These are phyloP conservation scores for Zygoascus tannicola DNA, from an alignment of 805 yeast genomes.

Conservation along the genomic window DNA sequence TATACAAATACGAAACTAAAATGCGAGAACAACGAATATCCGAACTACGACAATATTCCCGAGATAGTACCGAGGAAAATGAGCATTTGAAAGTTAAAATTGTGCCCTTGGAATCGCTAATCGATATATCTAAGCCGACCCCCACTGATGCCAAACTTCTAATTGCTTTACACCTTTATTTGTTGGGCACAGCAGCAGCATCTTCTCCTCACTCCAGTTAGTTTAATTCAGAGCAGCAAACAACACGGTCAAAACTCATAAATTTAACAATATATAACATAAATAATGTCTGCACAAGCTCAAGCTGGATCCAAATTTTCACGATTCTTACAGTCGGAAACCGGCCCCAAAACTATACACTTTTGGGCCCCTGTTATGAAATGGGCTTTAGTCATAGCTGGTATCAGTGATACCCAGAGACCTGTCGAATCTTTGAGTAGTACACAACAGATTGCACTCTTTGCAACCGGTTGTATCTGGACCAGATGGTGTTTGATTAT, in stretches of 20 bases:
- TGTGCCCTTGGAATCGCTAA: slow-evolving; percentile 5
- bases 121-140: neutral
- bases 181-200: neutral
- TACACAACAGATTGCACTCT: slow-evolving; percentile 75
- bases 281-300: slow-evolving; percentile 5
- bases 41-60: slow-evolving; percentile 5
- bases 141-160: slow-evolving; percentile 12
- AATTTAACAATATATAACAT: no score
- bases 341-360: slow-evolving; percentile 96
- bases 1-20: slow-evolving; percentile 4
- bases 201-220: neutral
- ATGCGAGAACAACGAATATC: slow-evolving; percentile 9
- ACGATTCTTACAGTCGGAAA: slow-evolving; percentile 70
- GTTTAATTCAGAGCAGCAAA: no score
- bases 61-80: slow-evolving; percentile 8
- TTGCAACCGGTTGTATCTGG: slow-evolving; percentile 93
- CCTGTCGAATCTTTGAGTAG: slow-evolving; percentile 91
- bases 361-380: slow-evolving; percentile 79
- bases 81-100: slow-evolving; percentile 9
- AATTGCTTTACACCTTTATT: slow-evolving; percentile 6
- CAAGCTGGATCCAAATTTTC: slow-evolving; percentile 34
- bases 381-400: slow-evolving; percentile 91
- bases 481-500: slow-evolving; percentile 97
- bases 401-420: slow-evolving; percentile 73
- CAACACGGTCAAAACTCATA: no score